Evolutionary conservation across 1,284 basidiomycete genomes (phyloP).

Genomic region (Phellopilus nigrolimitatus): DNA sequence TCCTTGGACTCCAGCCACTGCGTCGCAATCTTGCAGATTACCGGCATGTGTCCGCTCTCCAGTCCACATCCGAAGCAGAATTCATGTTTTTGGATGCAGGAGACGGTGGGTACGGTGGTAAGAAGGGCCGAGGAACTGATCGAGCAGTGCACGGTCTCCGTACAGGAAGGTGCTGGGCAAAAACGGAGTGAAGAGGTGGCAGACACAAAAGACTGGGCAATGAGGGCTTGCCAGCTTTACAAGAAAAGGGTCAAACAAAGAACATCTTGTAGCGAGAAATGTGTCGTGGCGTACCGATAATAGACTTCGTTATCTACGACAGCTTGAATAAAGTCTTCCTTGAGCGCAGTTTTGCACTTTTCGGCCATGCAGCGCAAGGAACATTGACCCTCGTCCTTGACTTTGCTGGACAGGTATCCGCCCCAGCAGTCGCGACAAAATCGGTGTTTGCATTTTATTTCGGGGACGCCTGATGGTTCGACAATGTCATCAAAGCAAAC

Average conservation of each 20-base stretch:
- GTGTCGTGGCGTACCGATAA: slow-evolving; percentile 34
- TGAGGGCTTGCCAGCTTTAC: slow-evolving; percentile 47
- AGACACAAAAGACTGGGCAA: slow-evolving; percentile 57
- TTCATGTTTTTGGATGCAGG: slow-evolving; percentile 42
- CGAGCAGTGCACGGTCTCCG: slow-evolving; percentile 30
- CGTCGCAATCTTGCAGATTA: slow-evolving; percentile 53
- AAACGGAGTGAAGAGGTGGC: slow-evolving; percentile 52
- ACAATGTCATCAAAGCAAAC: slow-evolving; percentile 43
- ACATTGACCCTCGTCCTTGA: slow-evolving; percentile 57
- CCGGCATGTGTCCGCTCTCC: slow-evolving; percentile 53
- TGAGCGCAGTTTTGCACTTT: slow-evolving; percentile 50
- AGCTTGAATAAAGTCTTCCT: slow-evolving; percentile 40
- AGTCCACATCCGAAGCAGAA: slow-evolving; percentile 57
- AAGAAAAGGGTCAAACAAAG: background rate
- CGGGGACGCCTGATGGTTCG: slow-evolving; percentile 34
- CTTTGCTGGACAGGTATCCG: slow-evolving; percentile 52
- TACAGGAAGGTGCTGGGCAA: slow-evolving; percentile 45
- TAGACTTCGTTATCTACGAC: slow-evolving; percentile 34
- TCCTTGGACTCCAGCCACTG: slow-evolving; percentile 63
- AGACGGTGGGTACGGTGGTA: slow-evolving; percentile 54
- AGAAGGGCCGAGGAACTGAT: slow-evolving; percentile 40
- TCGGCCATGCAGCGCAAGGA: slow-evolving; percentile 61
- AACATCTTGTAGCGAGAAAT: background rate
- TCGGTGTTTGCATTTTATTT: slow-evolving; percentile 45
- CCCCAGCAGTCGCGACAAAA: slow-evolving; percentile 57